These are phyloP conservation scores for Hirsutella minnesotensis DNA, from an alignment of 2,329 filamentous ascomycete genomes.

Conservation along the genomic window DNA sequence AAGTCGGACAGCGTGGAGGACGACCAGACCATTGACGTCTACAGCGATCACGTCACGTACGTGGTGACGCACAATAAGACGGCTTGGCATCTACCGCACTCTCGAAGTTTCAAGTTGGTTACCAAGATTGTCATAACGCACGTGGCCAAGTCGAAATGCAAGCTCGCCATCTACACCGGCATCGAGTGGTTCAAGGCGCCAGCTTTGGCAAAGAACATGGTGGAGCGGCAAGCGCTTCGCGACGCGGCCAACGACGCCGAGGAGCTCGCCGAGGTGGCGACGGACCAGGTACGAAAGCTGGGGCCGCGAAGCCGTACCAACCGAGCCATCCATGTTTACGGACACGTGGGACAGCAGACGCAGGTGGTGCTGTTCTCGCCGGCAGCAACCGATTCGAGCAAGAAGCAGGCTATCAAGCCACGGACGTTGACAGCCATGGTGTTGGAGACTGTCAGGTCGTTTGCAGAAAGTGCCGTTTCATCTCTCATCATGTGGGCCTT, in stretches of 20 bases:
- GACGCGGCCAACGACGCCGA: slow-evolving; percentile 63
- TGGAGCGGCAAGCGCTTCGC: slow-evolving; percentile 61
- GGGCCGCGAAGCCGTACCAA: slow-evolving; percentile 64
- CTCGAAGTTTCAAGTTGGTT: slow-evolving; percentile 66
- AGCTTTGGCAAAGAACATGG: slow-evolving; percentile 44
- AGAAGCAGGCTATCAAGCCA: slow-evolving; percentile 48
- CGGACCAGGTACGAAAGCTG: slow-evolving; percentile 65
- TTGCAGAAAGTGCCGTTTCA: slow-evolving; percentile 62
- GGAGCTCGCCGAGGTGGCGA: slow-evolving; percentile 63
- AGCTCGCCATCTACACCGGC: slow-evolving; percentile 75
- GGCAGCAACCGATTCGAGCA: slow-evolving; percentile 30
- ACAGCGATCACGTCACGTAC: slow-evolving; percentile 63
- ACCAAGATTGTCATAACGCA: slow-evolving; percentile 93
- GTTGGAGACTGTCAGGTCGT: slow-evolving; percentile 59
- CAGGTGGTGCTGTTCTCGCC: slow-evolving; percentile 51
- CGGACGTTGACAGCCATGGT: slow-evolving; percentile 57
- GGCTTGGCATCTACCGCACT: slow-evolving; percentile 77
- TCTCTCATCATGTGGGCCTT: slow-evolving; percentile 70
- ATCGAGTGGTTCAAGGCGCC: slow-evolving; percentile 74
- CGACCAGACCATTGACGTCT: slow-evolving; percentile 75
- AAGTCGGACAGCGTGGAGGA: slow-evolving; percentile 58
- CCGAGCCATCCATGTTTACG: slow-evolving; percentile 69
- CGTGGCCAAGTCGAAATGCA: slow-evolving; percentile 81
- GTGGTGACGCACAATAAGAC: slow-evolving; percentile 51
- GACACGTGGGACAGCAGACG: slow-evolving; percentile 57